Base-by-base conservation (phyloP, 2,329 filamentous ascomycete species). In the Aphanoascus verrucosus region DNA sequence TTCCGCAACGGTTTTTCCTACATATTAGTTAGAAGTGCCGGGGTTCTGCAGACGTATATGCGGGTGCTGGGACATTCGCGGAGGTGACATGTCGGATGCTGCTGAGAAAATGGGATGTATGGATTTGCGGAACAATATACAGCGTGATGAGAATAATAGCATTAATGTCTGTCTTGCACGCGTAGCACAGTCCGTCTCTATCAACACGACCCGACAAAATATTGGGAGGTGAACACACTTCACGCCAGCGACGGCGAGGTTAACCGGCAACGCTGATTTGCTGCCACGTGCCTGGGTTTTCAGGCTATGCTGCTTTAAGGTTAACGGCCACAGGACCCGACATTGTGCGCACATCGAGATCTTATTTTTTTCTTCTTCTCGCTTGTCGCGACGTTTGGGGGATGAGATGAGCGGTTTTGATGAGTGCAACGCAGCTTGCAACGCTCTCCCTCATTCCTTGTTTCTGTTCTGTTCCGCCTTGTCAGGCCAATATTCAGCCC, bases 91-190 rank as follows among this genome's bases (percentile, higher is more conserved):
- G 11, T 14, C 5, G 19, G 41, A 7, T 42, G 3, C 40, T 20
- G 3, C 6, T 15, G 19, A 14, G 41, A 11, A 17, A 15, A 44
- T 19, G 17, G 14, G 20, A 15, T 19, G 20, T 23, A 44, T 28
- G 7, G 23, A 28, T 28, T 28, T 28, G 7, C 23, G 23, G 7
- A 7, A 46, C 23, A 46, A 46, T 46, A 32, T n/a, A 31, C 31
- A 37, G 12, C 15, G 46, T 48, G 46, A 48, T 15, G 47, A 42
- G 47, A 41, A 49, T 49, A 49, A 49, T 49, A 49, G 47, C 47
- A 41, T 49, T 32, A 49, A 41, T 14, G 5, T 35, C 28, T 15
- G 35, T 32, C 14, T 28, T 49, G 47, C 35, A 41, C 20, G 34
- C 17, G 46, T 38, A 23, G 35, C 34, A 48, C 46, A 12, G 17